phyloP scores from a whole-genome alignment of 305 asterid species.

The Solanum chacoense region DNA sequence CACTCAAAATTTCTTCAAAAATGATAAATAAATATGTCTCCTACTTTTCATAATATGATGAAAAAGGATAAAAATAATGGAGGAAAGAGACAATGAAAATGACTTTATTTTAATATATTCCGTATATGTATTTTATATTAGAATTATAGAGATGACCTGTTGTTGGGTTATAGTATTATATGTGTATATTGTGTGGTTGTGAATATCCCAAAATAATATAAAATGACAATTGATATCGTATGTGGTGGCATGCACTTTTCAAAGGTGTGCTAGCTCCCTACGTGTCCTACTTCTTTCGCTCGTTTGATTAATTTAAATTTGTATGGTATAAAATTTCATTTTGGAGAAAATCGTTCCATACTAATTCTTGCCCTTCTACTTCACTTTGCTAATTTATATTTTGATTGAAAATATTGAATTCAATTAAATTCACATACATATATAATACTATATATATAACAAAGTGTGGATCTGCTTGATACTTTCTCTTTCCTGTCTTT shows the following conservation, averaged over 20 bases:
- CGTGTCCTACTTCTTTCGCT: neutral
- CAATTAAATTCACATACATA: too few relatives aligned
- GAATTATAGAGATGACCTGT: neutral
- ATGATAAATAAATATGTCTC: neutral
- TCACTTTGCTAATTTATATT: neutral
- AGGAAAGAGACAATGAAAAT: neutral
- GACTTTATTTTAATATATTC: neutral
- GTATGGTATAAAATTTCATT: neutral
- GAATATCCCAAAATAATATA: neutral
- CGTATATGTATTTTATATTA: neutral
- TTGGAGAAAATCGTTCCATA: accelerated
- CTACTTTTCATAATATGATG: neutral
- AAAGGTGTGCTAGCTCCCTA: neutral
- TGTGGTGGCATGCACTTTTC: neutral
- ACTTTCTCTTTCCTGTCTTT: neutral
- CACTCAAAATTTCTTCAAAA: neutral
- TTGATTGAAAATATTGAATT: neutral
- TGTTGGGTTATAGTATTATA: neutral
- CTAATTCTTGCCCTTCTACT: neutral
- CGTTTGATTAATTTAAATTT: neutral
- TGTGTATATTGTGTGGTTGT: neutral
- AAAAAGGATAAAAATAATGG: neutral
- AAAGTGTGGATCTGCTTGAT: neutral
- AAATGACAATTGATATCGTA: neutral
- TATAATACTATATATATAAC: neutral